Conservation (phyloP, 768 basidiomycete species). For the Russula dissimulans region DNA sequence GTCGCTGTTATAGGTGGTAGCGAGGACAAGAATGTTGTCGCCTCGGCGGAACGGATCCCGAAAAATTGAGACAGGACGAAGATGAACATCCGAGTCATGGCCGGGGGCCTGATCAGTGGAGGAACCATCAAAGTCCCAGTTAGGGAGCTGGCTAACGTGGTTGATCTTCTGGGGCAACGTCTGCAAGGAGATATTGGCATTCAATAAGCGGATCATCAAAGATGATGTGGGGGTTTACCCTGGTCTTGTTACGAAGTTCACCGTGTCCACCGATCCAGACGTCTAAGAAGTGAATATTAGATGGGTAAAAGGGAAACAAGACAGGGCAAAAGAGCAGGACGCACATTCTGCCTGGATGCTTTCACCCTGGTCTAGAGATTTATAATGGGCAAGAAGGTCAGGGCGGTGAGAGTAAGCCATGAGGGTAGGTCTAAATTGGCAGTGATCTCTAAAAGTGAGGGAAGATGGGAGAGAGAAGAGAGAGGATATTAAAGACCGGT, state of each 20-base stretch:
- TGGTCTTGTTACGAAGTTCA: constrained; percentile 95
- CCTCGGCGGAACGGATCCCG: constrained; percentile 99
- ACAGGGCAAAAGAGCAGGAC: constrained; percentile 21
- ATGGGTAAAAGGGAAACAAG: constrained; percentile 2
- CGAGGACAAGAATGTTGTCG: constrained; percentile 94
- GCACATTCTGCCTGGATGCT: constrained; percentile 92
- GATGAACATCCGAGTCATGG: constrained; percentile 92
- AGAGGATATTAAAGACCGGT: background rate
- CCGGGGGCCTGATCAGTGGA: constrained; percentile 97
- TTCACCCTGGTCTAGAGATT: constrained; percentile 81
- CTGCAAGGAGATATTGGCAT: constrained; percentile 31
- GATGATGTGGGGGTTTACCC: constrained; percentile 38
- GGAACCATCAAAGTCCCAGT: constrained; percentile 99
- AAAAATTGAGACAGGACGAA: constrained; percentile 95
- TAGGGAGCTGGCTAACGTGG: constrained; percentile 83
- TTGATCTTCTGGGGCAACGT: constrained; percentile 82
- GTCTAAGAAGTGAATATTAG: constrained; percentile 41
- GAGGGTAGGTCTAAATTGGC: constrained; percentile 20
- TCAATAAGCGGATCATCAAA: constrained; percentile 1
- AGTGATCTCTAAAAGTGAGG: background rate
- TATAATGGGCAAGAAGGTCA: constrained; percentile 84
- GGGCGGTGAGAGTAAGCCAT: constrained; percentile 43
- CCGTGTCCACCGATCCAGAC: constrained; percentile 97
- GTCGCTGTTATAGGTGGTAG: constrained; percentile 97
- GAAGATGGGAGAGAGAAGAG: background rate